phyloP scores from a whole-genome alignment of 768 basidiomycete genomes.

The Tricholoma matsutake region DNA sequence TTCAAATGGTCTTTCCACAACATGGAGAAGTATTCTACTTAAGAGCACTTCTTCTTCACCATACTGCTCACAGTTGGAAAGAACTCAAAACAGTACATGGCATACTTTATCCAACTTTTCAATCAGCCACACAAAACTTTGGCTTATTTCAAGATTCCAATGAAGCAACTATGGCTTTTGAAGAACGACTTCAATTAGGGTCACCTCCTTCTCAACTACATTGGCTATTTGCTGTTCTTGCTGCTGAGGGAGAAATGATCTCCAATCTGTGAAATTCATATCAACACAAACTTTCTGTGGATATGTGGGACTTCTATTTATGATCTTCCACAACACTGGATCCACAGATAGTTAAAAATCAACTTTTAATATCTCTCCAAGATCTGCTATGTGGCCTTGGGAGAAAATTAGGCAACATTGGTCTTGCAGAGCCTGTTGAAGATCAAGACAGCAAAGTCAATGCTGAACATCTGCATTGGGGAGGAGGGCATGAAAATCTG shows the following conservation, averaged over 20 bases:
- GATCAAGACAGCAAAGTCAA: not conserved
- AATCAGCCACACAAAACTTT: slow-evolving; percentile 15
- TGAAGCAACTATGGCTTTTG: slow-evolving; percentile 25
- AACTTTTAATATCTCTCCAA: not conserved
- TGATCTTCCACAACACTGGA: not conserved
- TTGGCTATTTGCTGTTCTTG: slow-evolving; percentile 35
- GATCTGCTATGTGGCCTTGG: not conserved
- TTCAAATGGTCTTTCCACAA: slow-evolving; percentile 22
- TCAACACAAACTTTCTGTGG: slow-evolving; percentile 2
- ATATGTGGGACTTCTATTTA: slow-evolving; percentile 4
- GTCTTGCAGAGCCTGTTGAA: not conserved
- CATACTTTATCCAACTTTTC: slow-evolving; percentile 12
- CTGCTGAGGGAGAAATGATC: slow-evolving; percentile 28
- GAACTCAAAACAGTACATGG: slow-evolving; percentile 22
- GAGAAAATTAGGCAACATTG: not conserved
- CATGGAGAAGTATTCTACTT: slow-evolving; percentile 35
- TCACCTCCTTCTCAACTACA: slow-evolving; percentile 35
- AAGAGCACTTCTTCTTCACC: slow-evolving; percentile 21
- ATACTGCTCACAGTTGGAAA: slow-evolving; percentile 6
- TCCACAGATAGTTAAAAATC: not conserved
- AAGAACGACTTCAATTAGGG: slow-evolving; percentile 30
- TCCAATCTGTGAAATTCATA: slow-evolving; percentile 9
- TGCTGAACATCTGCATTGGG: not conserved
- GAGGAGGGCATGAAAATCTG: not conserved
- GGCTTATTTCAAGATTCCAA: slow-evolving; percentile 15